Evolutionary conservation across 2,329 filamentous ascomycete species (phyloP), one percentile per base, ranked within the genome.

Genomic region (Sporothrix variecibatus): DNA sequence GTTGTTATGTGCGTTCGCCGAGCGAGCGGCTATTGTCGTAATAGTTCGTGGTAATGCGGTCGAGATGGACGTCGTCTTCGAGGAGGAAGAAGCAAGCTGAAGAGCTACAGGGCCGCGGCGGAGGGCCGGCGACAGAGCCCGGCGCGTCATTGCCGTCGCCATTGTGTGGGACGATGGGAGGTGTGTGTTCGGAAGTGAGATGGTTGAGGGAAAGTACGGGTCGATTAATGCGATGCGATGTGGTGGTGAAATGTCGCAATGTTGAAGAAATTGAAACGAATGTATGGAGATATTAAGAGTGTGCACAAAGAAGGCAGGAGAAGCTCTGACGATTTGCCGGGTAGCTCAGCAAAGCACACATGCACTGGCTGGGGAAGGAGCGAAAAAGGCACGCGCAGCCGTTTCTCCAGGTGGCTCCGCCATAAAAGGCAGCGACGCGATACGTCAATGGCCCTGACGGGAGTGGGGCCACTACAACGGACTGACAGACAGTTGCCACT

Each of bases 61-160:
- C 34, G 65, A 34, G 46, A 53, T 20, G 43, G 65, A 51, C 34
- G 46, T 31, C 60, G 60, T 28, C 26, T n/a, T 46, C 62, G 23
- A 67, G 38, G 62, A 46, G n/a, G 40, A 26, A 12, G 72, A 51
- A 20, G n/a, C 23, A 12, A 51, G 53, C 62, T 26, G 20, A 49
- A 23, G 3, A 64, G 64, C 56, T 17, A 34, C 38, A 77, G 68
- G 31, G 67, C 76, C 67, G 69, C 75, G 77, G 60, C 78, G 76
- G 34, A 77, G 53, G 34, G 75, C 75, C 64, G 78, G 77, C 73
- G 75, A 67, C 60, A 80, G 72, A 23, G 77, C 78, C 77, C 77
- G 75, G 58, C 77, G 77, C 69, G 79, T 77, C 58, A 77, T 76
- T 73, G 77, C 75, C 74, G 78, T 77, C 69, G 79, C 76, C 79